phyloP scores from a whole-genome alignment of 1,284 basidiomycete species.

The Marasmius fiardii region DNA sequence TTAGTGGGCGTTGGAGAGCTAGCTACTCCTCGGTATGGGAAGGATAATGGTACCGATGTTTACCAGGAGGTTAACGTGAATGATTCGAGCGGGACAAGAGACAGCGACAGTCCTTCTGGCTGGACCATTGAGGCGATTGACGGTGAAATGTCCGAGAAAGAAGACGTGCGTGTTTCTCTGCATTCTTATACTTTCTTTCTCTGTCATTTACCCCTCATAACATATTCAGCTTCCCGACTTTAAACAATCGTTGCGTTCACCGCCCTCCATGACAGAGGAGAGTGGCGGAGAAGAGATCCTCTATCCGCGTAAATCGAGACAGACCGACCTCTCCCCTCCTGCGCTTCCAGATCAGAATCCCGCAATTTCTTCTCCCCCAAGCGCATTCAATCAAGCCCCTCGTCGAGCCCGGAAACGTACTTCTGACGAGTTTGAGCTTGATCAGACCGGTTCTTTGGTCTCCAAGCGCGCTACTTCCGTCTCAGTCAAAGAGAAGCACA shows the following conservation, averaged over 20 bases:
- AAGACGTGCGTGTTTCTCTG: constrained; percentile 46
- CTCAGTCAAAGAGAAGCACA: constrained; percentile 33
- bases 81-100: constrained; percentile 18
- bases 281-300: constrained; percentile 82
- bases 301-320: constrained; percentile 61
- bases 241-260: constrained; percentile 41
- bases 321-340: constrained; percentile 9
- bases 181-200: constrained; percentile 16
- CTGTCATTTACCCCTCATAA: constrained; percentile 1
- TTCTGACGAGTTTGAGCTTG: constrained; percentile 80
- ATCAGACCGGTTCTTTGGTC: constrained; percentile 58
- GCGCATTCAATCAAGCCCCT: constrained; percentile 51
- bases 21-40: constrained; percentile 76
- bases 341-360: constrained; percentile 15
- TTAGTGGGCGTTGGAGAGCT: constrained; percentile 95
- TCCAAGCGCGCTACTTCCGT: constrained; percentile 43
- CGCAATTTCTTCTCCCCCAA: constrained; percentile 50
- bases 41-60: constrained; percentile 36
- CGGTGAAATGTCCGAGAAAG: constrained; percentile 66
- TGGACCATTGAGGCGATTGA: constrained; percentile 87
- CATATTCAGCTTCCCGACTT: constrained; percentile 33
- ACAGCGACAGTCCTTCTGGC: constrained; percentile 59
- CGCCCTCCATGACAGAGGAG: constrained; percentile 69
- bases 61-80: constrained; percentile 36
- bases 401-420: constrained; percentile 71